phyloP scores from a whole-genome alignment of 768 basidiomycete genomes.

The Amanita inopinata region DNA sequence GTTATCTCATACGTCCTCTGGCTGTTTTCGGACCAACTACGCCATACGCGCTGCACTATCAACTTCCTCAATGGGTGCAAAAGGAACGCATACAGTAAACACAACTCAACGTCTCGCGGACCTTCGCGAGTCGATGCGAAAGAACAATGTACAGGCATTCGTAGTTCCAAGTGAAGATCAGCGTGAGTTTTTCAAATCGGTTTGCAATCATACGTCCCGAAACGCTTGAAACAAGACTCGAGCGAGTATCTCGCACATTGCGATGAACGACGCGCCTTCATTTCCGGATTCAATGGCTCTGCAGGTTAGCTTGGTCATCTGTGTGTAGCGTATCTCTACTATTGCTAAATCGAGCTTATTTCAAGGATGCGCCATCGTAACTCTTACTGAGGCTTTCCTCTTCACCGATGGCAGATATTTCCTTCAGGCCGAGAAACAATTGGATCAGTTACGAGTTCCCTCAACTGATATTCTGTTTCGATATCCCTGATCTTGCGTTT shows the following conservation, averaged over 20 bases:
- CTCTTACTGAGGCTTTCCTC: slow-evolving; percentile 45
- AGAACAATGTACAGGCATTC: slow-evolving; percentile 53
- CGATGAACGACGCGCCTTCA: slow-evolving; percentile 77
- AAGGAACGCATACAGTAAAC: slow-evolving; percentile 37
- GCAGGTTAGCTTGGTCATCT: slow-evolving; percentile 46
- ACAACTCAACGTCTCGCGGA: slow-evolving; percentile 53
- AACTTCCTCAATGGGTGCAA: slow-evolving; percentile 24
- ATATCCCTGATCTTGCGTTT: slow-evolving; percentile 5
- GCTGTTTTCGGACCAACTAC: background rate
- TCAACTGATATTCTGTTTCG: background rate
- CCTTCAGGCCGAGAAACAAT: slow-evolving; percentile 82
- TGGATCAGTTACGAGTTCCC: slow-evolving; percentile 53
- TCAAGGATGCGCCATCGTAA: slow-evolving; percentile 15
- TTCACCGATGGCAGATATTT: slow-evolving; percentile 98
- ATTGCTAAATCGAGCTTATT: background rate
- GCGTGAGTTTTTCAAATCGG: slow-evolving; percentile 40
- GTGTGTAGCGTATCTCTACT: slow-evolving; percentile 4
- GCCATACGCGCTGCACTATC: background rate
- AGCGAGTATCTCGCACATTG: slow-evolving; percentile 85
- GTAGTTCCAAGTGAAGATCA: slow-evolving; percentile 91
- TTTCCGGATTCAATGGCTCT: slow-evolving; percentile 91
- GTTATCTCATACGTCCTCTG: background rate
- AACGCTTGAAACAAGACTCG: slow-evolving; percentile 40
- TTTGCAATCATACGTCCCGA: background rate
- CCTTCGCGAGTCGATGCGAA: slow-evolving; percentile 64